Evolutionary conservation across 176 grass and related monocot genomes (phyloP).

Genomic region (Neostapfia colusana): DNA sequence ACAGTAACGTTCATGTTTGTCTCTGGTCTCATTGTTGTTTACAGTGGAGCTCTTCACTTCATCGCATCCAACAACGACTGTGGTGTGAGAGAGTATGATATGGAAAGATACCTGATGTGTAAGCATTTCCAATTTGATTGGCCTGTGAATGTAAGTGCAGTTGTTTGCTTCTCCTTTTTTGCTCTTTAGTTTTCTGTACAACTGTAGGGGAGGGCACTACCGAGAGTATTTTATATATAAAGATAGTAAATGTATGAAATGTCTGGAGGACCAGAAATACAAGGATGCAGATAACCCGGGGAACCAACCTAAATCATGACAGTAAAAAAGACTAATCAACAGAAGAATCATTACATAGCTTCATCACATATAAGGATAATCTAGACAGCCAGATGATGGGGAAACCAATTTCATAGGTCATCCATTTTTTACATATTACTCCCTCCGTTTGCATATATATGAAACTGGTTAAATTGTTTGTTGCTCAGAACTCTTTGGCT

Average conservation of each 20-base stretch:
- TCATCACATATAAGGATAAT: no score
- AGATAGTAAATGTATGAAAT: neutral
- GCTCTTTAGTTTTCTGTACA: neutral
- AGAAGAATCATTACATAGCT: no score
- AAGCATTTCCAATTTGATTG: slow-evolving; percentile 76
- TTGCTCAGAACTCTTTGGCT: no score
- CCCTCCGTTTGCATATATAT: no score
- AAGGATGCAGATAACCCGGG: no score
- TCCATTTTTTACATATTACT: no score
- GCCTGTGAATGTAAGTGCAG: slow-evolving; percentile 76
- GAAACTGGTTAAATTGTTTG: no score
- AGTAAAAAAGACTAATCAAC: no score
- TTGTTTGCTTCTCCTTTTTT: slow-evolving; percentile 26
- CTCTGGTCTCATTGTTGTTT: slow-evolving; percentile 5
- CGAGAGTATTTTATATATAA: neutral
- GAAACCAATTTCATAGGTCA: no score
- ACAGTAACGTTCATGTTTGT: neutral
- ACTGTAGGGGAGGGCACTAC: neutral
- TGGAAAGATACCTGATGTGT: slow-evolving; percentile 69
- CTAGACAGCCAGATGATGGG: no score
- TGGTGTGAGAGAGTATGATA: slow-evolving; percentile 76
- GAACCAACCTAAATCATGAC: no score
- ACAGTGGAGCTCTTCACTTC: slow-evolving; percentile 69
- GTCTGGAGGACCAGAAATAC: no score
- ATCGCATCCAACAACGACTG: slow-evolving; percentile 89